phyloP scores from a whole-genome alignment of 225 moss, liverwort and hornwort genomes.

The Bryum argenteum region DNA sequence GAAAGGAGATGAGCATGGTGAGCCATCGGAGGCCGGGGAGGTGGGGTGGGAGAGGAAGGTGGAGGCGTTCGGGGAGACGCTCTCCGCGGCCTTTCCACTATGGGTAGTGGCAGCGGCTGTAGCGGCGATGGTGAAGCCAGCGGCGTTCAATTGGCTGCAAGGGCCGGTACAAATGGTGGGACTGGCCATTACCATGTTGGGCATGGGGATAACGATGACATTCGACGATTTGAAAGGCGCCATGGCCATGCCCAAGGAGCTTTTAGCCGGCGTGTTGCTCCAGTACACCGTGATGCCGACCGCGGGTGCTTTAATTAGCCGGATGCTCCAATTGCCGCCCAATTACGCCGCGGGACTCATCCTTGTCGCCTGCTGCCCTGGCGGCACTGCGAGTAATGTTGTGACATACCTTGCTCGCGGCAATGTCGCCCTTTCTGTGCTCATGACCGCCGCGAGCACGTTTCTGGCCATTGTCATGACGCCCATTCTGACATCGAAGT shows the following conservation, averaged over 20 bases:
- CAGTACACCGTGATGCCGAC: constrained; percentile 96
- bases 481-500: constrained; percentile 70
- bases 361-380: constrained; percentile 88
- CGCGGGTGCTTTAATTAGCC: constrained; percentile 63
- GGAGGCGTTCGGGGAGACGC: constrained; percentile 68
- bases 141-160: constrained; percentile 69
- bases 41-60: constrained; percentile 45
- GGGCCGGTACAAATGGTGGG: constrained; percentile 68
- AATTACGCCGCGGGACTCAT: constrained; percentile 86
- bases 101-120: constrained; percentile 74
- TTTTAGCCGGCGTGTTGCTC: constrained; percentile 69
- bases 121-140: constrained; percentile 58
- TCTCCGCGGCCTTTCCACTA: constrained; percentile 82
- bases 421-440: constrained; percentile 87
- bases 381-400: constrained; percentile 74
- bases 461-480: constrained; percentile 84
- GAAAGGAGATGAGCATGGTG: constrained; percentile 3
- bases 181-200: constrained; percentile 80
- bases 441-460: constrained; percentile 95
- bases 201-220: constrained; percentile 90
- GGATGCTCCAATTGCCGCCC: constrained; percentile 58
- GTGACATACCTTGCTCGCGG: constrained; percentile 61
- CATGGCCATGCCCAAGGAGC: constrained; percentile 77
- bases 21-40: constrained; percentile 2
- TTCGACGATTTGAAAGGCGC: constrained; percentile 76